phyloP scores from a whole-genome alignment of 1,139 yeast species.

The Taiozyma sp. region DNA sequence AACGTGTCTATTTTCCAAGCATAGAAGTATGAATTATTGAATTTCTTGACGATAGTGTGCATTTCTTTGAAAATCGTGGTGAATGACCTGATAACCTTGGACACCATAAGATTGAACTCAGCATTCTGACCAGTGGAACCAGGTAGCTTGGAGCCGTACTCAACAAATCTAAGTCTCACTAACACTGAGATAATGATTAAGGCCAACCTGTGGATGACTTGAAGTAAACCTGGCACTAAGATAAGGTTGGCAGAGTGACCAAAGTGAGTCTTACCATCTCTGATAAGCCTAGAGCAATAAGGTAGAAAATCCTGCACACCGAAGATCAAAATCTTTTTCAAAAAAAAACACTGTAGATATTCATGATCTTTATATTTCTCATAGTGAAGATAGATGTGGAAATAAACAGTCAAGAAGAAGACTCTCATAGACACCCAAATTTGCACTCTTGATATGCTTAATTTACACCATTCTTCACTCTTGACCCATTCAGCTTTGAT shows the following conservation, averaged over 20 bases:
- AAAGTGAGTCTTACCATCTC: constrained; percentile 1
- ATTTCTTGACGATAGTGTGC: background rate
- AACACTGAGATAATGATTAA: constrained; percentile 3
- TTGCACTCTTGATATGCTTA: background rate
- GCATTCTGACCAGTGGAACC: background rate
- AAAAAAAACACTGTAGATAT: constrained; percentile 2
- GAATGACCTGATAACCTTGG: background rate
- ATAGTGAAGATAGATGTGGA: constrained; percentile 6
- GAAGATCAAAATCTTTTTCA: constrained; percentile 3
- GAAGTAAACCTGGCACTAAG: constrained; percentile 2
- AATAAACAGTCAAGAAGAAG: constrained; percentile 1
- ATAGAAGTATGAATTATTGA: background rate
- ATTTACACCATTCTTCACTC: background rate
- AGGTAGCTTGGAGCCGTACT: constrained; percentile 1
- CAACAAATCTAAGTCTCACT: constrained; percentile 6
- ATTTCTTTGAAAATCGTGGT: background rate
- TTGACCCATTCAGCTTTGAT: background rate
- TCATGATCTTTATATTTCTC: constrained; percentile 1
- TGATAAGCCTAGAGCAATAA: background rate
- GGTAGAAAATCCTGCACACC: background rate
- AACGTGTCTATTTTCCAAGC: background rate
- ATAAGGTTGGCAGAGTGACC: constrained; percentile 2
- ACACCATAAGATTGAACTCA: background rate
- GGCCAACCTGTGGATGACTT: constrained; percentile 5
- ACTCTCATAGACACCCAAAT: constrained; percentile 2